These are phyloP conservation scores for Camellia lanceoleosa DNA, from an alignment of 148 eudicot species.

Conservation along the genomic window DNA sequence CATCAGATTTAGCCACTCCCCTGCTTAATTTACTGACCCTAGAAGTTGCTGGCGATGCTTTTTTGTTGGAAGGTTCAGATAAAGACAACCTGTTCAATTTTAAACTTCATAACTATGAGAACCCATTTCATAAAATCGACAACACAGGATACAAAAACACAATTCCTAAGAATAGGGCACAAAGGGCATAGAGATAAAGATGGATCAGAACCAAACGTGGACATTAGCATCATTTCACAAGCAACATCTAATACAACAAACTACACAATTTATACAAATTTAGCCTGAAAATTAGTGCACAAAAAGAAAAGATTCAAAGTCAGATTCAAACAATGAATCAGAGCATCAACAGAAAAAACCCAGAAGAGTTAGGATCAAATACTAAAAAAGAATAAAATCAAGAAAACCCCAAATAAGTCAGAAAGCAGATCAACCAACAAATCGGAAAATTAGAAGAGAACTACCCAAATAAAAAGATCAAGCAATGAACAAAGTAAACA, in stretches of 20 bases:
- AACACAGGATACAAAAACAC: neutral
- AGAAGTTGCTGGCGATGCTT: constrained; percentile 63
- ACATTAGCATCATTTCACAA: neutral
- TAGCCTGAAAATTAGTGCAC: neutral
- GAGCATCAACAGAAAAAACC: constrained; percentile 1
- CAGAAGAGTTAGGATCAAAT: neutral
- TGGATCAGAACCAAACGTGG: constrained; percentile 5
- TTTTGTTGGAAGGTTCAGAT: constrained; percentile 55
- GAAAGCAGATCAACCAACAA: neutral
- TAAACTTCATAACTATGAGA: neutral
- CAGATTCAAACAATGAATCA: constrained; percentile 14
- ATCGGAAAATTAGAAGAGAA: too few species aligned
- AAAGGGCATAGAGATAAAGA: constrained; percentile 8
- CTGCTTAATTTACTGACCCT: constrained; percentile 49
- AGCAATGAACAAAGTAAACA: neutral
- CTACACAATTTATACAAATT: too few species aligned
- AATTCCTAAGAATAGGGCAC: neutral
- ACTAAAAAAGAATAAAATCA: neutral
- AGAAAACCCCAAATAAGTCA: constrained; percentile 6
- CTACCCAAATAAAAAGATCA: neutral
- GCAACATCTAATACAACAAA: neutral
- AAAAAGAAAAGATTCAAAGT: neutral
- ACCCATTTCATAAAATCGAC: neutral
- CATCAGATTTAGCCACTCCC: constrained; percentile 61
- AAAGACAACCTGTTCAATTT: constrained; percentile 58